Base-by-base conservation (phyloP, 148 eudicot species). In the Rhododendron vialii region DNA sequence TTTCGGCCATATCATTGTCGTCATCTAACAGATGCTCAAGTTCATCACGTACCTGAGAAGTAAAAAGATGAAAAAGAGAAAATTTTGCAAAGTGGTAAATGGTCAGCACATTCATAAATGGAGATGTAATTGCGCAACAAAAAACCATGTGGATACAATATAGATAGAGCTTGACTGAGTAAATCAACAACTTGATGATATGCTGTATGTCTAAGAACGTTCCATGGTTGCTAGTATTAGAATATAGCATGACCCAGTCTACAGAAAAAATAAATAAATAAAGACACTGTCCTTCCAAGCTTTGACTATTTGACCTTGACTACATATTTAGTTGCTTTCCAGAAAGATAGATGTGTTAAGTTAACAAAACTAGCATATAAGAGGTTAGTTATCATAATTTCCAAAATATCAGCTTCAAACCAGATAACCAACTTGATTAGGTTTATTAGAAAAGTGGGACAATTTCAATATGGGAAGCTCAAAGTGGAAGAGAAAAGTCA, bases 11-110 rank as follows among this genome's bases (percentile, higher is more conserved):
- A 84, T 94, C 96, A 78, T 92, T 87, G 85, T 92, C 95, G 38
- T 93, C 95, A 84, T 94, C 96, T 18, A 94, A 88, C 82, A 94
- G 85, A 80, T 94, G 93, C 89, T 94, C 96, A 55, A 94, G 89
- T 81, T 92, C 93, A 87, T 94, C 94, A 71, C 93, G 90, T 71
- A 93, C 91, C 95, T 93, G 28, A 59, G 36, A 69, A 53, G 43
- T 3, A 78, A 43, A 28, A 47, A 12, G 8, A 55, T 36, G 12
- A 24, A 35, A 78, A 79, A 43, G 12, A 71, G 38, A 65, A n/a
- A 65, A 65, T 65, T 65, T 65, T 65, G 71, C 30, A 0, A 71
- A 71, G 76, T 71, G 76, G 53, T 33, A 15, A 80, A 30, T 80
- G 30, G 63, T 57, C 45, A 74, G 20, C 24, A 35, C 14, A 28